A percentile compares a stretch with the other conserved stretches of the same genome.
Conservation (phyloP, 2,329 filamentous ascomycete species). For the Botrytis galanthina region DNA sequence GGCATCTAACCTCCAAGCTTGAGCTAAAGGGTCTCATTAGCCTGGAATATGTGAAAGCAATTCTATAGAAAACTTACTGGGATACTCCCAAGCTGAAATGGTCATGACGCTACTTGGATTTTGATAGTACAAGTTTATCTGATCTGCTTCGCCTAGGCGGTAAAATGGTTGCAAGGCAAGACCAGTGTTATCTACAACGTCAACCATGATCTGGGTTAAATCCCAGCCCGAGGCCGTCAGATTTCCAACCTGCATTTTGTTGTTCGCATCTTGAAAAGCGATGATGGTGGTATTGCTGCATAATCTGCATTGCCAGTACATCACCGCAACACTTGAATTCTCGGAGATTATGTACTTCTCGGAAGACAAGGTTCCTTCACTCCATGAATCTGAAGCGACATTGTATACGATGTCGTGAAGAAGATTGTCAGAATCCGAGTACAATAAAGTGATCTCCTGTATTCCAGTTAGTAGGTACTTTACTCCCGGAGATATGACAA, state of each 20-base stretch:
- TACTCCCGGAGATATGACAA: neutral
- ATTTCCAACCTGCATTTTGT: slow-evolving; percentile 24
- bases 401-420: slow-evolving; percentile 26
- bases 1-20: neutral
- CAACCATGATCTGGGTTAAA: slow-evolving; percentile 22
- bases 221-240: slow-evolving; percentile 22
- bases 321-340: slow-evolving; percentile 22
- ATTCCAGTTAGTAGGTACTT: neutral
- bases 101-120: slow-evolving; percentile 15
- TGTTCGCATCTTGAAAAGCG: slow-evolving; percentile 24
- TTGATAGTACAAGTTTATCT: slow-evolving; percentile 26
- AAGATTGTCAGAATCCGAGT: slow-evolving; percentile 22
- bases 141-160: slow-evolving; percentile 11
- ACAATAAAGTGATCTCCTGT: slow-evolving; percentile 26
- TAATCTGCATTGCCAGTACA: slow-evolving; percentile 24
- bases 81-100: slow-evolving; percentile 14
- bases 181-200: slow-evolving; percentile 21
- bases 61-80: neutral
- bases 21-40: neutral
- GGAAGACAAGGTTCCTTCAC: slow-evolving; percentile 19
- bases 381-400: slow-evolving; percentile 19
- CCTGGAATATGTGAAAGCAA: neutral
- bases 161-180: slow-evolving; percentile 25
- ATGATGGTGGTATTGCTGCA: slow-evolving; percentile 24
- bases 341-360: slow-evolving; percentile 15